Conservation (phyloP, 805 yeast species). For the Kluyveromyces nonfermentans region DNA sequence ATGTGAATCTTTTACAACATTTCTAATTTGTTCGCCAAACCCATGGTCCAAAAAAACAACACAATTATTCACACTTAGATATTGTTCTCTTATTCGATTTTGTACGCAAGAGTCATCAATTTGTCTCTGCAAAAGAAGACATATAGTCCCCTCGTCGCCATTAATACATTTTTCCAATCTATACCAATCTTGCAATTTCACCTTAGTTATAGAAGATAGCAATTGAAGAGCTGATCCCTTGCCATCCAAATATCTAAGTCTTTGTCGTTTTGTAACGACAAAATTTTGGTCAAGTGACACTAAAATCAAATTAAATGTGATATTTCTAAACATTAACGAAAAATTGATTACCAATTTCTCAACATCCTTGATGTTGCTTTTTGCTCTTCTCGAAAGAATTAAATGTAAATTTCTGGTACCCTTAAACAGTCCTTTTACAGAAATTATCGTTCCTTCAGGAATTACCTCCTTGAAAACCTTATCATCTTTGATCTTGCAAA, state of each 20-base stretch:
- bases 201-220: not conserved
- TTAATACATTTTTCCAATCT: not conserved
- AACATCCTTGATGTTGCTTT: slow-evolving; percentile 17
- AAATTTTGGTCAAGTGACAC: slow-evolving; percentile 16
- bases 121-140: not conserved
- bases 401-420: slow-evolving; percentile 28
- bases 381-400: slow-evolving; percentile 19
- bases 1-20: slow-evolving; percentile 2
- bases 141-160: not conserved
- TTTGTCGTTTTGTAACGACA: slow-evolving; percentile 8
- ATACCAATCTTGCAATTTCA: not conserved
- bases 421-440: slow-evolving; percentile 26
- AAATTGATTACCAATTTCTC: slow-evolving; percentile 24
- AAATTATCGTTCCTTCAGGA: slow-evolving; percentile 31
- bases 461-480: slow-evolving; percentile 18
- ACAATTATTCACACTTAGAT: not conserved
- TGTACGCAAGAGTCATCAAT: not conserved
- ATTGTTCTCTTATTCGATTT: not conserved
- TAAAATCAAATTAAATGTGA: slow-evolving; percentile 25
- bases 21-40: slow-evolving; percentile 27
- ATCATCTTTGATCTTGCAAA: slow-evolving; percentile 20
- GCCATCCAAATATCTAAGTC: slow-evolving; percentile 11
- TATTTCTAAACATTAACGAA: slow-evolving; percentile 22
- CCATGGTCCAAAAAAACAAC: not conserved
- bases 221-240: slow-evolving; percentile 10